phyloP scores from a whole-genome alignment of 2,329 filamentous ascomycete genomes.

The Cryphonectria nitschkei region DNA sequence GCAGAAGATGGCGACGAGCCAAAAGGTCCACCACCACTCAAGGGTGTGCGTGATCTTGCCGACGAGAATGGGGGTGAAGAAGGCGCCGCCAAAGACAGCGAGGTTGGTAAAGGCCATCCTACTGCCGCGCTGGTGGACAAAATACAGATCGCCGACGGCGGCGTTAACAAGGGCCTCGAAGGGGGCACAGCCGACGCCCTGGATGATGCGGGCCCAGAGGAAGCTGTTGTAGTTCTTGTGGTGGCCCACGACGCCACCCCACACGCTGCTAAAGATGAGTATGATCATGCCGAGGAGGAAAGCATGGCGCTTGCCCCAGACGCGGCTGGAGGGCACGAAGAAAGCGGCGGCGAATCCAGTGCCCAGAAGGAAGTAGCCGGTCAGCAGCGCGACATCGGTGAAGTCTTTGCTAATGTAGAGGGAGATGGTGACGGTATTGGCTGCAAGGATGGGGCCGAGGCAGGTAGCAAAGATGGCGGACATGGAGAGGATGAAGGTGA shows the following conservation, averaged over 20 bases:
- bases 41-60: conserved; percentile 79
- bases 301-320: conserved; percentile 91
- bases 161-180: conserved; percentile 92
- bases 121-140: conserved; percentile 81
- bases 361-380: conserved; percentile 84
- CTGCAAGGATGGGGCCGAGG: conserved; percentile 83
- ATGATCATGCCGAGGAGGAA: conserved; percentile 79
- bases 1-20: conserved; percentile 84
- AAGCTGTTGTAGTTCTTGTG: conserved; percentile 69
- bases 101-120: conserved; percentile 80
- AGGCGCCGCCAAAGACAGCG: conserved; percentile 59
- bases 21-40: conserved; percentile 88
- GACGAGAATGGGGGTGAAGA: conserved; percentile 83
- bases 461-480: conserved; percentile 82
- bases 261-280: conserved; percentile 73
- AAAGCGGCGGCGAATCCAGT: conserved; percentile 81
- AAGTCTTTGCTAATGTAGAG: conserved; percentile 68
- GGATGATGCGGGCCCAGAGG: conserved; percentile 78
- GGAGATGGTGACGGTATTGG: conserved; percentile 80
- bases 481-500: conserved; percentile 77
- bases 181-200: conserved; percentile 84
- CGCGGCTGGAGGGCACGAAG: conserved; percentile 83
- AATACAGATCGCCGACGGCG: conserved; percentile 87
- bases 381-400: conserved; percentile 78
- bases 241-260: conserved; percentile 70